phyloP scores from a whole-genome alignment of 805 yeast species.

The Yarrowia deformans region DNA sequence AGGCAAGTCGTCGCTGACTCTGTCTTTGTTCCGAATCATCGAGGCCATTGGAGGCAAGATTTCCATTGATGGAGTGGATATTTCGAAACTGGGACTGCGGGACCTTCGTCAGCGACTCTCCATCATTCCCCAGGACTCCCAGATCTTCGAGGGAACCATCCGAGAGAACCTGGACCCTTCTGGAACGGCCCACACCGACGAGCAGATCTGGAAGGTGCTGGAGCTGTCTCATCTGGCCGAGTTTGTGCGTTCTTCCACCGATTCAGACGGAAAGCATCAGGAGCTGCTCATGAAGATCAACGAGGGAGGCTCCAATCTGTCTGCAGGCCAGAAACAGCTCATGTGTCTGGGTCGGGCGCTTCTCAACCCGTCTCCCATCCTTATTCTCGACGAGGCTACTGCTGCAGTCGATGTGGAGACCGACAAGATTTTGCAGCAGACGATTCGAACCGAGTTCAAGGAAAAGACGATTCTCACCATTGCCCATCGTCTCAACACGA shows the following conservation, averaged over 20 bases:
- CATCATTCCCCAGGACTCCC: slow-evolving; percentile 76
- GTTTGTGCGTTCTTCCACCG: slow-evolving; percentile 50
- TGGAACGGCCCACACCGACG: slow-evolving; percentile 56
- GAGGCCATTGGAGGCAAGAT: slow-evolving; percentile 62
- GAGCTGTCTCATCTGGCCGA: slow-evolving; percentile 62
- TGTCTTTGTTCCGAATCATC: slow-evolving; percentile 68
- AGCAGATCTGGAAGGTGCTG: slow-evolving; percentile 64
- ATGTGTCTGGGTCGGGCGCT: slow-evolving; percentile 81
- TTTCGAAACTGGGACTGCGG: slow-evolving; percentile 59
- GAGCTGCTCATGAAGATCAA: slow-evolving; percentile 61
- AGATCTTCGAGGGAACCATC: slow-evolving; percentile 67
- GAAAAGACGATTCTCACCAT: slow-evolving; percentile 80
- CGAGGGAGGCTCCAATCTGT: slow-evolving; percentile 79
- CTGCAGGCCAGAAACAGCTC: slow-evolving; percentile 83
- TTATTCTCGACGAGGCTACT: slow-evolving; percentile 80
- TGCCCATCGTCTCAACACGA: slow-evolving; percentile 83
- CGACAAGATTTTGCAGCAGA: slow-evolving; percentile 75
- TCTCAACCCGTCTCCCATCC: slow-evolving; percentile 68
- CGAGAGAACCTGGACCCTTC: slow-evolving; percentile 72
- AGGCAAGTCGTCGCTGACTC: slow-evolving; percentile 85
- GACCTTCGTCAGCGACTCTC: slow-evolving; percentile 65
- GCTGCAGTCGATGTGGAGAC: slow-evolving; percentile 86
- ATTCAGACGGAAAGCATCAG: slow-evolving; percentile 40
- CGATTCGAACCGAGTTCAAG: slow-evolving; percentile 69
- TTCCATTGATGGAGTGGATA: slow-evolving; percentile 63